Conservation (phyloP, 2,329 filamentous ascomycete genomes). For the Trichoderma pleuroti region DNA sequence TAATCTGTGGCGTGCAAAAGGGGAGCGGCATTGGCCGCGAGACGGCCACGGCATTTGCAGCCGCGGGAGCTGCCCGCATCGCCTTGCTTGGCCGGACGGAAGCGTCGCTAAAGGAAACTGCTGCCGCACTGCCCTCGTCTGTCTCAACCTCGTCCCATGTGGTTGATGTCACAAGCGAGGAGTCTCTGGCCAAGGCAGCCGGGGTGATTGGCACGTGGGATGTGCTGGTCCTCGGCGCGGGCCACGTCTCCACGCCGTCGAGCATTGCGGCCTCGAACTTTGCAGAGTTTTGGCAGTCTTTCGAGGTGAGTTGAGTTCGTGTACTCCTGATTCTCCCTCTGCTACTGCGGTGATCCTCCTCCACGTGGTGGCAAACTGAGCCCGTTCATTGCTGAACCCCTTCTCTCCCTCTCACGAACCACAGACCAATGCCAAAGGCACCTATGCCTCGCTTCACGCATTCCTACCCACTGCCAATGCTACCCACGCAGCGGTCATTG, state of each 20-base stretch:
- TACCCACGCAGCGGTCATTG: constrained; percentile 21
- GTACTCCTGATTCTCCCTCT: too few species aligned
- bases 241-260: constrained; percentile 21
- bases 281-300: constrained; percentile 25
- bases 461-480: constrained; percentile 18
- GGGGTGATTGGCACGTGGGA: constrained; percentile 21
- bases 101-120: background rate
- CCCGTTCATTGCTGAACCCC: background rate
- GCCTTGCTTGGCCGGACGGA: constrained; percentile 6
- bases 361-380: background rate
- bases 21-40: constrained; percentile 13
- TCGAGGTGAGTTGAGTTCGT: constrained; percentile 22
- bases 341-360: too few species aligned
- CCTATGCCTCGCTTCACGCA: constrained; percentile 11
- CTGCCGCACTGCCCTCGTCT: background rate
- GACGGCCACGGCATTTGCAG: constrained; percentile 12
- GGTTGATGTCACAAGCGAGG: constrained; percentile 5
- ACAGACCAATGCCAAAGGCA: constrained; percentile 14
- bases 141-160: background rate
- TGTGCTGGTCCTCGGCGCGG: constrained; percentile 21
- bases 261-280: constrained; percentile 20
- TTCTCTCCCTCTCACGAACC: background rate
- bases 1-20: background rate
- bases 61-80: constrained; percentile 9
- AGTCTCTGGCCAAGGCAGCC: constrained; percentile 16